These are phyloP conservation scores for Malus hybrid DNA, from an alignment of 331 rosid genomes.

Conservation along the genomic window DNA sequence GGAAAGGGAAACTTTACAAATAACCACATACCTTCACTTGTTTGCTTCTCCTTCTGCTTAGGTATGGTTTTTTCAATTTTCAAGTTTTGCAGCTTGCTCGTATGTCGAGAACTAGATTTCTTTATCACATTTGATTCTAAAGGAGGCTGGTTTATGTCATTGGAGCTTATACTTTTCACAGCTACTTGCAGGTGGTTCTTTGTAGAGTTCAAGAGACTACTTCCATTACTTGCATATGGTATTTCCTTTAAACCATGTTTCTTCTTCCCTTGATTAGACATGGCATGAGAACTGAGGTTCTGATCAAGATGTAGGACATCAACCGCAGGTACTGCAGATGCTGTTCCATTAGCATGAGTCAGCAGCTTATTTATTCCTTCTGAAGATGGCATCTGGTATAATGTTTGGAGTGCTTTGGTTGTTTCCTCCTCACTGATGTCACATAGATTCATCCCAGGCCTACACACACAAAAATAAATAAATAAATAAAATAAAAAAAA, in stretches of 20 bases:
- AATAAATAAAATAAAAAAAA: not conserved
- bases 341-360: conserved; percentile 29
- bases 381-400: conserved; percentile 38
- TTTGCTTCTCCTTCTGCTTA: conserved; percentile 35
- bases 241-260: conserved; percentile 22
- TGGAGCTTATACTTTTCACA: conserved; percentile 25
- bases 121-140: conserved; percentile 26
- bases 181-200: conserved; percentile 25
- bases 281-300: conserved; percentile 18
- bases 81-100: conserved; percentile 23
- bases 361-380: conserved; percentile 28
- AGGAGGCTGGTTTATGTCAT: conserved; percentile 23
- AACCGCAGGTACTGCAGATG: conserved; percentile 20
- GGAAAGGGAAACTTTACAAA: conserved; percentile 1
- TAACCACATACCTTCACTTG: conserved; percentile 36
- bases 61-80: conserved; percentile 29
- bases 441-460: conserved; percentile 68
- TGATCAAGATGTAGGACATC: conserved; percentile 29
- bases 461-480: not conserved
- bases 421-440: conserved; percentile 58
- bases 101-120: conserved; percentile 31
- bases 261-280: conserved; percentile 40
- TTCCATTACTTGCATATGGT: conserved; percentile 12
- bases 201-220: conserved; percentile 19
- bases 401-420: conserved; percentile 32